A percentile compares a stretch with the other conserved stretches of the same genome.
These are phyloP conservation scores for Ustilago lituana DNA, from an alignment of 1,284 basidiomycete genomes.

Conservation along the genomic window DNA sequence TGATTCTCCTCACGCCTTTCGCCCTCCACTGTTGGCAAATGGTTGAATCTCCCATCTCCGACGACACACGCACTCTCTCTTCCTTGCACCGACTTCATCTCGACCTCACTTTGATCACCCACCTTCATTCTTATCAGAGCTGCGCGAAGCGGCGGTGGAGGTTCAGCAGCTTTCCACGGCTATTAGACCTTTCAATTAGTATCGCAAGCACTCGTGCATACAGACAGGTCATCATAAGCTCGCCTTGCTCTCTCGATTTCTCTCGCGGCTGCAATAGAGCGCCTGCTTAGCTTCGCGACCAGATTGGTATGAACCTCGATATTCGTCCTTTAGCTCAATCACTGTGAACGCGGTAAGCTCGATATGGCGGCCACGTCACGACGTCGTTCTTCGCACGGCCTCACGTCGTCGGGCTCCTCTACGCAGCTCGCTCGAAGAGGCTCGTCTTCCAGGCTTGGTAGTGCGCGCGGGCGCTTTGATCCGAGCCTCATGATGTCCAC, in stretches of 20 bases:
- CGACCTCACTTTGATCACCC: no score
- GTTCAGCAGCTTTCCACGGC: no score
- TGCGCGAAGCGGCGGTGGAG: no score
- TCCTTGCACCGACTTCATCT: no score
- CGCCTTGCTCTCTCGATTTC: no score
- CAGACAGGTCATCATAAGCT: no score
- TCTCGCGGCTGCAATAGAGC: no score
- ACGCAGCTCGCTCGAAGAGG: slow-evolving; percentile 44
- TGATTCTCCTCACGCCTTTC: no score
- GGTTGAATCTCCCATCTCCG: background rate
- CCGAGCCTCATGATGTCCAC: slow-evolving; percentile 55
- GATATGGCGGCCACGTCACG: slow-evolving; percentile 39
- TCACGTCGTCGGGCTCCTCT: slow-evolving; percentile 46
- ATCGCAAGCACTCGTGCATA: no score
- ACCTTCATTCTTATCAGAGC: no score
- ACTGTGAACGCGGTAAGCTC: slow-evolving; percentile 12
- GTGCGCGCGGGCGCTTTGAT: slow-evolving; percentile 47
- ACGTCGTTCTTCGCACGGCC: slow-evolving; percentile 36
- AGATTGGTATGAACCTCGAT: slow-evolving; percentile 9
- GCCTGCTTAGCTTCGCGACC: background rate
- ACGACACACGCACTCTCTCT: background rate
- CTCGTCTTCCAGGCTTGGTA: slow-evolving; percentile 37
- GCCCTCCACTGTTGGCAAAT: no score
- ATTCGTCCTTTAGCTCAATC: background rate
- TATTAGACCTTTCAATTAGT: no score